Base-by-base conservation (phyloP, 2,329 filamentous ascomycete species). In the Aureobasidium namibiae region DNA sequence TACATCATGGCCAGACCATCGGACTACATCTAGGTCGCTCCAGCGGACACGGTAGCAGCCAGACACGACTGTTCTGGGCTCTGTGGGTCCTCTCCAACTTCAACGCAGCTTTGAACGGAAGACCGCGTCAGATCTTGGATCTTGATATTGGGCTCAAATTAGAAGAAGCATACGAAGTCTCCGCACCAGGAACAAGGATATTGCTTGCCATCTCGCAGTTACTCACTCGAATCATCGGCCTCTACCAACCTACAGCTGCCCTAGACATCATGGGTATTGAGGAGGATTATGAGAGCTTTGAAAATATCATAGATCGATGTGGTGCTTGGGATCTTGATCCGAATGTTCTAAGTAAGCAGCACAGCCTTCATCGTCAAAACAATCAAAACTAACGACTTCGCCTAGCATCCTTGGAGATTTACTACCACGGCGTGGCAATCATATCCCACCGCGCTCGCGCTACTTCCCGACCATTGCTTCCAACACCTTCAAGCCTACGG, bases 31-130 rank as follows among this genome's bases (percentile, higher is more conserved):
- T 91, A 70, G 75, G 80, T 50, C 79, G 80, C 64, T 29, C 80
- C 79, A 64, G 80, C 80, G 64, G 77, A 89, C 65, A 84, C 84
- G 5, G 81, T 82, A 64, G 80, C 79, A 60, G 85, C 83, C 44
- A 80, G 80, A 53, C 77, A 78, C 84, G 89, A 69, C 65, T 80
- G 0, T 80, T 79, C 61, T 80, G 77, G 76, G 76, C 74, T 63
- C 66, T 79, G 1, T 80, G 76, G 76, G 74, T 73, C 61, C 68
- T 79, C 1, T 77, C 79, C 60, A 76, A 77, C 49, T 68, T 77
- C 45, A 79, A 77, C 52, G 74, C 75, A 6, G 75, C 72, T 42
- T 75, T 76, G 63, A 75, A 77, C 49, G 76, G 76, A 16, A 69
- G 77, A 41, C 77, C 77, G 3, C 65, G 77, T 50, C 70, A 78